Evolutionary conservation across 306 rosid genomes (phyloP).

Genomic region (Acacia melanoxylon): DNA sequence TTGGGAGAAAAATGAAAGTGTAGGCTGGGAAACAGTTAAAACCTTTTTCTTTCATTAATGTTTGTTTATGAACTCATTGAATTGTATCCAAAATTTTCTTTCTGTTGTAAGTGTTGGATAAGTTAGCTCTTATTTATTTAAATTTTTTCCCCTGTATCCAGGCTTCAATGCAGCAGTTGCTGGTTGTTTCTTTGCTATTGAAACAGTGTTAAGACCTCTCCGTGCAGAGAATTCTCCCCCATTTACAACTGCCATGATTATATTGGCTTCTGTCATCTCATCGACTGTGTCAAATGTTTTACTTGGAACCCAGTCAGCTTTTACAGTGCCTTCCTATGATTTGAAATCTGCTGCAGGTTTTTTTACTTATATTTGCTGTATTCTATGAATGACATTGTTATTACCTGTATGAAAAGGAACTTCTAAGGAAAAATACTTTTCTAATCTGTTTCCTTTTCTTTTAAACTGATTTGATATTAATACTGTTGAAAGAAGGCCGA

Average conservation of each 20-base stretch:
- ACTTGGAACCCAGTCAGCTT: conserved; percentile 87
- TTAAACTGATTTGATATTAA: conserved; percentile 26
- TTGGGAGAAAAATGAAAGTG: not conserved
- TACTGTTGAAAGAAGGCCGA: not conserved
- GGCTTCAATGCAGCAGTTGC: conserved; percentile 99
- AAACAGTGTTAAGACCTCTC: conserved; percentile 92
- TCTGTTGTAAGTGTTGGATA: conserved; percentile 17
- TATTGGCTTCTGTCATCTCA: conserved; percentile 96
- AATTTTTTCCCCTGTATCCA: conserved; percentile 47
- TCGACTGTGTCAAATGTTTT: conserved; percentile 92
- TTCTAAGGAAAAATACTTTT: not conserved
- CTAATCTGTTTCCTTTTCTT: not conserved
- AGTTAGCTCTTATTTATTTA: conserved; percentile 14
- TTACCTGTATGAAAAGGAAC: conserved; percentile 9
- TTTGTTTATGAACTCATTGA: conserved; percentile 18
- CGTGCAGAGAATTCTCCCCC: conserved; percentile 99
- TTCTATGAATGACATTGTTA: not conserved
- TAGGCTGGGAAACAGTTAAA: not conserved
- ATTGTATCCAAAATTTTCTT: conserved; percentile 10
- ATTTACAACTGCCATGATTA: conserved; percentile 98
- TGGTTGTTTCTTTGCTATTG: conserved; percentile 98
- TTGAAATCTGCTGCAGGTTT: conserved; percentile 99
- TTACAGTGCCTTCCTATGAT: conserved; percentile 85
- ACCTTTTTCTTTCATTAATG: not conserved
- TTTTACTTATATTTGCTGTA: conserved; percentile 22